phyloP scores from a whole-genome alignment of 2,329 filamentous ascomycete genomes.

The Scedosporium minutisporum region DNA sequence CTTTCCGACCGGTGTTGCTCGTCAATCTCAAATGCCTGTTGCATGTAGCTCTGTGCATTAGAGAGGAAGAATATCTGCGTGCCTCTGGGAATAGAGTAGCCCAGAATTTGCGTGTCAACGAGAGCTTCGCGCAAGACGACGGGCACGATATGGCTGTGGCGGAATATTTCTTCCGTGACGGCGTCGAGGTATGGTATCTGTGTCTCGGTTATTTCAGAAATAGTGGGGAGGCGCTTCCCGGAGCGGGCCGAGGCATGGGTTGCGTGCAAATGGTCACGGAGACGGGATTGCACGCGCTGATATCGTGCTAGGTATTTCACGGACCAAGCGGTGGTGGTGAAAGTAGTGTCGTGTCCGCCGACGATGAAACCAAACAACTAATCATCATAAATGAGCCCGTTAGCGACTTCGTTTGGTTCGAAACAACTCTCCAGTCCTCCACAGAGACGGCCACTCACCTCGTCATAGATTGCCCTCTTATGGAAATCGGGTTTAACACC shows the following conservation, averaged over 20 bases:
- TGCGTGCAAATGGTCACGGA: constrained; percentile 13
- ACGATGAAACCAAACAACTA: constrained; percentile 16
- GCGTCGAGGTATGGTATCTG: constrained; percentile 21
- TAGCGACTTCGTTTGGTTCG: constrained; percentile 11
- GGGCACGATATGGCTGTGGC: constrained; percentile 12
- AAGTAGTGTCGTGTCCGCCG: constrained; percentile 22
- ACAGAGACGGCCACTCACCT: constrained; percentile 8
- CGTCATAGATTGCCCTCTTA: constrained; percentile 19
- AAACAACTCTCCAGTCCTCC: not conserved
- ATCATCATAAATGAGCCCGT: not conserved
- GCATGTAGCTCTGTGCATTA: constrained; percentile 8
- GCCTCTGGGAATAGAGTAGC: constrained; percentile 18
- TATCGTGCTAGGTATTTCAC: constrained; percentile 16
- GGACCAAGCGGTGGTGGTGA: constrained; percentile 17
- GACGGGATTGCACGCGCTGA: constrained; percentile 11
- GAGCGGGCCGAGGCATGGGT: constrained; percentile 10
- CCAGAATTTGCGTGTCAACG: constrained; percentile 17
- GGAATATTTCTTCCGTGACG: constrained; percentile 21
- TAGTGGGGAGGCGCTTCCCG: constrained; percentile 14
- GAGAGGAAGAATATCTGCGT: constrained; percentile 12
- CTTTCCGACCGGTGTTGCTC: constrained; percentile 7
- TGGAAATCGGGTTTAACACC: constrained; percentile 17
- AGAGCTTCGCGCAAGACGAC: constrained; percentile 7
- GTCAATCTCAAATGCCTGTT: constrained; percentile 5
- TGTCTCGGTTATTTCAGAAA: constrained; percentile 14